A percentile compares a stretch with the other conserved stretches of the same genome.
These are phyloP conservation scores for Epichloe coenophiala DNA, from an alignment of 2,329 filamentous ascomycete genomes.

Conservation along the genomic window DNA sequence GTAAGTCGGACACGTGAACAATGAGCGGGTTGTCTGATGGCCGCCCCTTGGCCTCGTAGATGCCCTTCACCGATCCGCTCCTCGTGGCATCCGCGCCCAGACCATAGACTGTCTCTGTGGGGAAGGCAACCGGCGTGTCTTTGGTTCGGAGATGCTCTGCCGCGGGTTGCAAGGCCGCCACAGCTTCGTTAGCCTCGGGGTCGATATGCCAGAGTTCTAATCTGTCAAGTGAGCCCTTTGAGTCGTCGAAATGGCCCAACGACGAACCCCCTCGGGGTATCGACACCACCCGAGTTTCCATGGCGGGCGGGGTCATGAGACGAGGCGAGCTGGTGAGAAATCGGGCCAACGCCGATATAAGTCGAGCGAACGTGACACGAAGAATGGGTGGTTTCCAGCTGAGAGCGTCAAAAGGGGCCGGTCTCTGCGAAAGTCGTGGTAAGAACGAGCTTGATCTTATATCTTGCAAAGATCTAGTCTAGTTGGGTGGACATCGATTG, in stretches of 20 bases:
- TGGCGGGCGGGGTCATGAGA: constrained; percentile 9
- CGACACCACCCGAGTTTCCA: constrained; percentile 28
- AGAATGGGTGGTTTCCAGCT: not conserved
- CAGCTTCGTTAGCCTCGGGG: constrained; percentile 15
- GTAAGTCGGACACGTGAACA: constrained; percentile 72
- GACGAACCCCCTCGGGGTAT: constrained; percentile 16
- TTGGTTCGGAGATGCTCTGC: constrained; percentile 51
- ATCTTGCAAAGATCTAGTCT: not conserved
- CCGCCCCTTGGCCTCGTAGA: constrained; percentile 79
- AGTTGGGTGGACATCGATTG: not conserved
- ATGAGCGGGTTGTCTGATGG: constrained; percentile 94
- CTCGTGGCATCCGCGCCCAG: constrained; percentile 91
- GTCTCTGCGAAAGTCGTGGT: too few species aligned
- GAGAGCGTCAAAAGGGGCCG: too few species aligned
- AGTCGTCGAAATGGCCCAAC: constrained; percentile 22
- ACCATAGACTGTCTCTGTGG: constrained; percentile 95
- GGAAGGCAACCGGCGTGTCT: constrained; percentile 77
- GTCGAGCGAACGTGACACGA: constrained; percentile 7
- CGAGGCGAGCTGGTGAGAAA: not conserved
- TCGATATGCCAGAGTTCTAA: constrained; percentile 31
- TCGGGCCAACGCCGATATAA: constrained; percentile 13
- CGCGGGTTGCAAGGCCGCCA: constrained; percentile 43
- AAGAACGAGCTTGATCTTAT: not conserved
- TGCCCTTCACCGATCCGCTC: constrained; percentile 72
- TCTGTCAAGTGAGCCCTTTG: constrained; percentile 13